phyloP scores from a whole-genome alignment of 1,284 basidiomycete genomes.

The Ceratobasidium sp. region DNA sequence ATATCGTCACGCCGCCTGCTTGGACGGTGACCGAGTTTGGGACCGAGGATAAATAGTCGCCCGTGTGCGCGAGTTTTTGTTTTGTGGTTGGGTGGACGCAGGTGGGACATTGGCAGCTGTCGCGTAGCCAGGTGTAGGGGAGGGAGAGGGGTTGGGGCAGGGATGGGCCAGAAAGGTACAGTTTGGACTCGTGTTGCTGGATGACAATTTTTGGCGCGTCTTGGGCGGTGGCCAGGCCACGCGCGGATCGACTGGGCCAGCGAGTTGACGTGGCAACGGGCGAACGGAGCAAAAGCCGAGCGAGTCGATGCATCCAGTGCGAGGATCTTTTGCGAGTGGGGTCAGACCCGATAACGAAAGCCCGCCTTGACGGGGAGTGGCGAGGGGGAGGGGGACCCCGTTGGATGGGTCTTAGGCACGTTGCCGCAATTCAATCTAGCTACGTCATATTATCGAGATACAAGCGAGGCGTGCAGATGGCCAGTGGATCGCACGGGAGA shows the following conservation, averaged over 20 bases:
- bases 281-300: too few relatives aligned
- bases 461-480: too few relatives aligned
- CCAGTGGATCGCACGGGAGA: too few relatives aligned
- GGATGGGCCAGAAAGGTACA: constrained; percentile 14
- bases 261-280: too few relatives aligned
- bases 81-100: constrained; percentile 77
- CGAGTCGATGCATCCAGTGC: too few relatives aligned
- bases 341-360: too few relatives aligned
- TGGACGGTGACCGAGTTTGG: neutral
- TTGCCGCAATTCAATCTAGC: too few relatives aligned
- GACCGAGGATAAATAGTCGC: constrained; percentile 46
- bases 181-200: neutral
- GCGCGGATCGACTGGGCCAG: neutral
- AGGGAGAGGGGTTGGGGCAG: constrained; percentile 44
- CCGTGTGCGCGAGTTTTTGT: constrained; percentile 78
- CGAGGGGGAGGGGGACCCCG: too few relatives aligned
- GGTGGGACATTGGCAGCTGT: constrained; percentile 64
- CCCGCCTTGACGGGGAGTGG: too few relatives aligned
- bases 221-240: neutral
- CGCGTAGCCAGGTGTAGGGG: constrained; percentile 63
- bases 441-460: too few relatives aligned
- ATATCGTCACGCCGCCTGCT: constrained; percentile 3
- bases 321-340: too few relatives aligned
- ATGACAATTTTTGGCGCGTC: neutral
- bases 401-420: too few relatives aligned